Evolutionary conservation across 1,139 yeast species (phyloP), one percentile per base, ranked within the genome.

Genomic region (Suhomyces coccinellae): DNA sequence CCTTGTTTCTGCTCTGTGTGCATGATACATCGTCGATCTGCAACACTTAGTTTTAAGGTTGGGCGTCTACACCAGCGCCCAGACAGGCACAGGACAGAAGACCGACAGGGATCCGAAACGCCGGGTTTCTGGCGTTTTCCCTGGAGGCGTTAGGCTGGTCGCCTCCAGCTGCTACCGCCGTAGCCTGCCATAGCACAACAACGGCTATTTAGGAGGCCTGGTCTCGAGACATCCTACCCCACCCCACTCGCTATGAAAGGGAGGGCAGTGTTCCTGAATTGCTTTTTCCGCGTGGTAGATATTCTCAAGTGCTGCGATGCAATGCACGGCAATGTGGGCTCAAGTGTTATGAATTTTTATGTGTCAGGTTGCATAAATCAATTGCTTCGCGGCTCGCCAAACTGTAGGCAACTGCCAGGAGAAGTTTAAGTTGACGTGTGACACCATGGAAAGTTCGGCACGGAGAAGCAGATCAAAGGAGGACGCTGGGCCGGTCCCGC

Each of bases 341-440:
- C 39, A 36, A 24, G 29, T 28, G 26, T 26, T 20, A 29, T 14
- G 34, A 10, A 32, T 27, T 41, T 40, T 41, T 12, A 10, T 32
- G 37, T 33, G 27, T 33, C 17, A 20, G 37, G 36, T 36, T 26
- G 44, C 39, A 36, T 41, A 41, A 13, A 28, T 41, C 33, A 17
- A 24, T 36, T 36, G 40, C 44, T 36, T 30, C 40, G 33, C 34
- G 30, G 44, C 39, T 32, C 44, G 37, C 33, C 42, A 22, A 37
- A 32, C 17, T 35, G 36, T 35, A 40, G 38, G 29, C 30, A 34
- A 34, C 38, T 29, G 43, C 43, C 43, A 20, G 24, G 24, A 20
- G 24, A 20, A 20, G 24, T 20, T 20, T 20, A 20, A 20, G 24
- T 20, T 20, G 24, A 20, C 24, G 24, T 4, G 24, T 20, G 24